Evolutionary conservation across 352 stramenopile genomes (phyloP), one percentile per base, ranked within the genome.

Genomic region (Pythium scleroteichum): DNA sequence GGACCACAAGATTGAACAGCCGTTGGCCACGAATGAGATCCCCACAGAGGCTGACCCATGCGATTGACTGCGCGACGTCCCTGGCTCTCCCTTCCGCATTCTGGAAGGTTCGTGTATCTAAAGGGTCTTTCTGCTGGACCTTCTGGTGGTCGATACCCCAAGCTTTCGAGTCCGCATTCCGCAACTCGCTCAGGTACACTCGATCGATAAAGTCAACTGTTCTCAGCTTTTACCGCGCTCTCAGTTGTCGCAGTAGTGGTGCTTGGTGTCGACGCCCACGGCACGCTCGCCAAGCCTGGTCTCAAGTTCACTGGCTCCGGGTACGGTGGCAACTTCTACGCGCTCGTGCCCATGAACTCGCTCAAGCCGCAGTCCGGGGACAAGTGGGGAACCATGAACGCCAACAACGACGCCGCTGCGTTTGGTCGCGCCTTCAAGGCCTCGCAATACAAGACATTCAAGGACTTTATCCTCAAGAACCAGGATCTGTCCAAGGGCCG

Each of bases 401-500:
- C 38, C 38, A 24, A 53, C 47, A 16, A n/a, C 16, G 48, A 58
- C 39, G 56, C 58, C 13, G 27, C 17, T 9, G 40, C 24, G 4
- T 52, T 59, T n/a, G 26, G 41, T 4, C 58, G 39, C 5, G 66
- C 66, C 0, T 76, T 78, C 60, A 72, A 79, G 26, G 63, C 56
- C 5, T 79, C 66, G 51, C 61, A 54, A 48, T 86, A 83, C 61
- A 86, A 72, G 49, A 71, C 72, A 17, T 62, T 86, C 29, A 76
- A 77, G 38, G 75, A 84, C 0, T 67, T 84, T 13, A 63, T 75
- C 24, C 48, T 71, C 4, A 64, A 74, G 33, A 72, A 78, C 27
- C 75, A 71, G 0, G 59, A 73, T 42, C 66, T 68, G 24, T 71
- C 69, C 33, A 57, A 65, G 26, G 51, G 51, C 29, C 69, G 67